Percentiles rank a stretch among this genome's conserved stretches.
Evolutionary conservation across 768 basidiomycete species (phyloP).

Genomic region (Boletus subparvulus): DNA sequence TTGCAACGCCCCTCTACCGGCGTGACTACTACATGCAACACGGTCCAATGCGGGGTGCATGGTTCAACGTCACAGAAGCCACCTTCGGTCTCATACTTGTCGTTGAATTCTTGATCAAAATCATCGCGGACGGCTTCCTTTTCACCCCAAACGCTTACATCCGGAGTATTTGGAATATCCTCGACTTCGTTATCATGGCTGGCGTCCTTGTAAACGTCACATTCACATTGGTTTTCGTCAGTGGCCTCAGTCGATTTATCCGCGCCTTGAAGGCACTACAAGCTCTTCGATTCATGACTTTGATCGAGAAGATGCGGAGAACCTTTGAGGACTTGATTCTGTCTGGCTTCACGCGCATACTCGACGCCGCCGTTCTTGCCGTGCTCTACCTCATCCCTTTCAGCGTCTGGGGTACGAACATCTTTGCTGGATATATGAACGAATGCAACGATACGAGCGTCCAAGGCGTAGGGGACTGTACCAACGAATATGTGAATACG

Average conservation of each 20-base stretch:
- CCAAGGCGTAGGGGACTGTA: constrained; percentile 61
- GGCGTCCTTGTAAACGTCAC: constrained; percentile 75
- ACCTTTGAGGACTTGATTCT: constrained; percentile 88
- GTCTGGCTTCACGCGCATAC: constrained; percentile 77
- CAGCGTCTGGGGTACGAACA: constrained; percentile 91
- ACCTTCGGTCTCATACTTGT: constrained; percentile 70
- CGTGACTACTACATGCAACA: constrained; percentile 61
- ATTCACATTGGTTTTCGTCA: constrained; percentile 70
- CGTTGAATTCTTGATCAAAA: constrained; percentile 84
- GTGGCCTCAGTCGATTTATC: constrained; percentile 78
- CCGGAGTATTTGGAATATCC: constrained; percentile 86
- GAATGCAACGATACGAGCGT: constrained; percentile 69
- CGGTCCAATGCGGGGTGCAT: constrained; percentile 64
- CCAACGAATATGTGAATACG: constrained; percentile 68
- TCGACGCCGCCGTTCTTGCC: constrained; percentile 88
- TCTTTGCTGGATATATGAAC: constrained; percentile 85
- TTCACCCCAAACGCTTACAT: constrained; percentile 93
- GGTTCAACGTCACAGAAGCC: constrained; percentile 86
- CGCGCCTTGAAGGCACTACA: constrained; percentile 85
- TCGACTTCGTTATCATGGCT: constrained; percentile 83
- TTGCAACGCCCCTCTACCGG: constrained; percentile 85
- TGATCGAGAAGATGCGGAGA: constrained; percentile 81
- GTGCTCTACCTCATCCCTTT: constrained; percentile 91
- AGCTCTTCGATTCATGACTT: constrained; percentile 85
- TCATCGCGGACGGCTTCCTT: constrained; percentile 88